Evolutionary conservation across 1,284 basidiomycete species (phyloP).

Genomic region (Pyrrhoderma noxium): DNA sequence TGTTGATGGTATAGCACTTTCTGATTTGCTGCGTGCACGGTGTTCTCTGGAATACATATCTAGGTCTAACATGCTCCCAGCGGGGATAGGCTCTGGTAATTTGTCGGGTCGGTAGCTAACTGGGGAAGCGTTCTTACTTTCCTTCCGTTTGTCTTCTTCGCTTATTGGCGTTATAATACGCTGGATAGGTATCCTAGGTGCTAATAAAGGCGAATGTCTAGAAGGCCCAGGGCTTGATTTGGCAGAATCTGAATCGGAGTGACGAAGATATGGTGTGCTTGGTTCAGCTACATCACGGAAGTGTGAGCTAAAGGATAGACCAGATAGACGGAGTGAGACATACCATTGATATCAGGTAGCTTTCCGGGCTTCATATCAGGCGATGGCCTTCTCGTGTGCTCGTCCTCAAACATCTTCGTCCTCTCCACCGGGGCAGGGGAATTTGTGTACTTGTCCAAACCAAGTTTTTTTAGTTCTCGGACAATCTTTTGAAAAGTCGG

Average conservation of each 20-base stretch:
- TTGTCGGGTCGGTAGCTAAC: conserved; percentile 10
- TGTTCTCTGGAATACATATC: conserved; percentile 2
- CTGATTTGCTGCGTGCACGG: conserved; percentile 8
- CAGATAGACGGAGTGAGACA: not conserved
- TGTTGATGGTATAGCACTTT: conserved; percentile 4
- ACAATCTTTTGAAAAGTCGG: conserved; percentile 44
- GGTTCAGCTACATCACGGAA: not conserved
- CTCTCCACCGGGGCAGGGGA: conserved; percentile 21
- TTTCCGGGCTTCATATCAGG: conserved; percentile 16
- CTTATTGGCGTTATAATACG: conserved; percentile 18
- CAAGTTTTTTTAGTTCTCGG: conserved; percentile 32
- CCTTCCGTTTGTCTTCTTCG: conserved; percentile 12
- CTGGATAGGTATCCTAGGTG: conserved; percentile 17
- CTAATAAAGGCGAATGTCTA: conserved; percentile 2
- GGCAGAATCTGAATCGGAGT: not conserved
- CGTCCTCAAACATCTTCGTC: conserved; percentile 19
- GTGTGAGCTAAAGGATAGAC: not conserved
- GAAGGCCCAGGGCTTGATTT: conserved; percentile 7
- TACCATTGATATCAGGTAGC: conserved; percentile 1
- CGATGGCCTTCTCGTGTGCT: conserved; percentile 18
- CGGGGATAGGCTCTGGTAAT: conserved; percentile 10
- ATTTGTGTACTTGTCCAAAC: conserved; percentile 27
- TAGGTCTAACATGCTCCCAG: too few relatives aligned
- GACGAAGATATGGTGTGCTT: not conserved
- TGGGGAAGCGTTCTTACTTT: conserved; percentile 8